A percentile compares a stretch with the other conserved stretches of the same genome.
phyloP scores from a whole-genome alignment of 2,329 filamentous ascomycete genomes.

The Aspergillus brasiliensis region DNA sequence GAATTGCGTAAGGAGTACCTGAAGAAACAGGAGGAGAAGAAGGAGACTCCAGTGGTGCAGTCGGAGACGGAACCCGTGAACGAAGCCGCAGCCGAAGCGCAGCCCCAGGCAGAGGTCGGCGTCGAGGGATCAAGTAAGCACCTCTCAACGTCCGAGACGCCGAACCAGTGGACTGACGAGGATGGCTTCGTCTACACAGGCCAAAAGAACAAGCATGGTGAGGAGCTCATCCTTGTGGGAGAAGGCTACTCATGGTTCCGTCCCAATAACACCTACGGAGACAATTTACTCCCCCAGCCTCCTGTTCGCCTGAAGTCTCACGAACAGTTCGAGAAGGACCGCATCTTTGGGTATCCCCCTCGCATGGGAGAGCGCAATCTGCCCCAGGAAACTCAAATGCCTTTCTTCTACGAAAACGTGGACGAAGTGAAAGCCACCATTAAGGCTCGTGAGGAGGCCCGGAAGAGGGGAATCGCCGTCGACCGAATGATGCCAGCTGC shows the following conservation, averaged over 20 bases:
- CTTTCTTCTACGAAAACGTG: slow-evolving; percentile 30
- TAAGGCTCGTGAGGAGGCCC: slow-evolving; percentile 26
- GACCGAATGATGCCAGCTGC: slow-evolving; percentile 21
- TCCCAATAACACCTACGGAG: slow-evolving; percentile 31
- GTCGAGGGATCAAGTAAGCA: slow-evolving; percentile 17
- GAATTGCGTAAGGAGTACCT: slow-evolving; percentile 18
- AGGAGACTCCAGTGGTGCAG: background rate
- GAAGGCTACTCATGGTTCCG: slow-evolving; percentile 27
- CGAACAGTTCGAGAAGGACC: slow-evolving; percentile 31
- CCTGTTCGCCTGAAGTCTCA: slow-evolving; percentile 29
- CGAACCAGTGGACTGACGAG: slow-evolving; percentile 29
- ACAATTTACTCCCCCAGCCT: slow-evolving; percentile 27
- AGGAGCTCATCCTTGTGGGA: slow-evolving; percentile 31
- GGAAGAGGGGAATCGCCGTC: slow-evolving; percentile 20
- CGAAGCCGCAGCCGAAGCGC: background rate
- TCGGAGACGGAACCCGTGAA: background rate
- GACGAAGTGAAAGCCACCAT: slow-evolving; percentile 24
- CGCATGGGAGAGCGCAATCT: slow-evolving; percentile 34
- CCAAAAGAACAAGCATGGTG: slow-evolving; percentile 30
- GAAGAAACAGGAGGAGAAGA: slow-evolving; percentile 1
- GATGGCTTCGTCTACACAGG: slow-evolving; percentile 37
- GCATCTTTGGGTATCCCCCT: slow-evolving; percentile 36
- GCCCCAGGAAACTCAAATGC: slow-evolving; percentile 20
- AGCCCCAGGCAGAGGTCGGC: background rate
- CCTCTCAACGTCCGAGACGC: slow-evolving; percentile 17